Base-by-base conservation (phyloP, 129 eudicot genomes). In the Flaveria trinervia region DNA sequence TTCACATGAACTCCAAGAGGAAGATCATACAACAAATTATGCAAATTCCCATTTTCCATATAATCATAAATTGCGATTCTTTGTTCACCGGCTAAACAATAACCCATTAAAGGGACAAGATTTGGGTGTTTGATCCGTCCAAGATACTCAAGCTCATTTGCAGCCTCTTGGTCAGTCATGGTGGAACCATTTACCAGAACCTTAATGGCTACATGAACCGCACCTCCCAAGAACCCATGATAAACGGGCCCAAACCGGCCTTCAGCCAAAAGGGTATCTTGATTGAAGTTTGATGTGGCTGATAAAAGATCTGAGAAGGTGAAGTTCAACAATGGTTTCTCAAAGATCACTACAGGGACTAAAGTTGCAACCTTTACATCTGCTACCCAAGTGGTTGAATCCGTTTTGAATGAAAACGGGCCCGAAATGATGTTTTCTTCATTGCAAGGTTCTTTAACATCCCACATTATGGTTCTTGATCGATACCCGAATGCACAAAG, bases 321-420 rank as follows among this genome's bases (percentile, higher is more conserved):
- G 76, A 87, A 89, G 65, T 87, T 87, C 81, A 92, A 70, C 96
- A 92, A 74, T 25, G 97, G 97, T 83, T 92, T 92, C 84, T 92
- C 96, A 60, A 92, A 92, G 49, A 92, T 92, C 50, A 92, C 89
- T 4, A 92, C 97, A 1, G 90, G 96, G 11, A 89, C 97, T 10
- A 86, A 84, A 44, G 88, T 82, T 50, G 97, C 92, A 67, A 83
- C 82, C 88, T 87, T 92, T 36, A 92, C 91, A 79, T 92, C 97
- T 41, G 97, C 96, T 2, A 87, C 92, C 97, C 97, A 92, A 72
- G 96, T 92, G 74, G 96, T 92, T 20, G 96, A 92, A 81, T 92
- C 97, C 0, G 97, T 89, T 74, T 89, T 86, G 84, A 92, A 92
- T 15, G 96, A 92, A 72, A 92, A 92, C 45, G 96, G 97, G 17